These are phyloP conservation scores for Otatea glauca DNA, from an alignment of 176 grass and related monocot genomes.

Conservation along the genomic window DNA sequence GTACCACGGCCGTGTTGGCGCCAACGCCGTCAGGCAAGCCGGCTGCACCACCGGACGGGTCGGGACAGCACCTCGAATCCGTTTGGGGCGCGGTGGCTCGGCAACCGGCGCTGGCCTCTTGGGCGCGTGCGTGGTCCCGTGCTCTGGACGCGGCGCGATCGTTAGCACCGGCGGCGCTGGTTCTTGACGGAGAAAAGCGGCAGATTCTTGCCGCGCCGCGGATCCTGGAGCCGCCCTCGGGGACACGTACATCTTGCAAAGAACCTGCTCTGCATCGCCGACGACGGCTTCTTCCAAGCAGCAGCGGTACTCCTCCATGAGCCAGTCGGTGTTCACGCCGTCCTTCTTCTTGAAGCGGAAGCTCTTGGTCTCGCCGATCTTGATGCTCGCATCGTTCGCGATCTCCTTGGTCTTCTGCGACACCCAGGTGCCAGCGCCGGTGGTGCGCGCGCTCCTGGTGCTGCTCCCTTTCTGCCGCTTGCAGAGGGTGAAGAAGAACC, in stretches of 20 bases:
- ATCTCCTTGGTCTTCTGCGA: not conserved
- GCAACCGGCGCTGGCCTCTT: not conserved
- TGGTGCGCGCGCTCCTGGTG: not conserved
- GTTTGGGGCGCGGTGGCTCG: not conserved
- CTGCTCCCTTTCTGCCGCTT: not conserved
- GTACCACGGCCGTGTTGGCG: no score
- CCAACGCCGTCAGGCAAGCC: no score
- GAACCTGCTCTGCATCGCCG: not conserved
- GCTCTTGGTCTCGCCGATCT: not conserved
- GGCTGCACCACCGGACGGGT: no score
- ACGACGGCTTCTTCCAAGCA: not conserved
- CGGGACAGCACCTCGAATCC: not conserved
- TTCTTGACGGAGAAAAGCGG: not conserved
- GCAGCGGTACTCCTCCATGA: not conserved
- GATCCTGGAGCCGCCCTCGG: not conserved
- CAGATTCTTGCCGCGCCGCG: not conserved
- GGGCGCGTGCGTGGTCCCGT: not conserved
- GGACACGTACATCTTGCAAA: slow-evolving; percentile 37
- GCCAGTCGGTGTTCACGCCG: not conserved
- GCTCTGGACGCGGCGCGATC: not conserved
- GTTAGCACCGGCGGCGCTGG: no score
- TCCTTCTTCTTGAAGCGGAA: slow-evolving; percentile 28
- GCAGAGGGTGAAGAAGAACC: slow-evolving; percentile 24
- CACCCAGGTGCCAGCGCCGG: slow-evolving; percentile 1
- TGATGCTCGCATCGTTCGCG: not conserved